Evolutionary conservation across 805 yeast species (phyloP).

Genomic region (Nakazawaea molendinolei): DNA sequence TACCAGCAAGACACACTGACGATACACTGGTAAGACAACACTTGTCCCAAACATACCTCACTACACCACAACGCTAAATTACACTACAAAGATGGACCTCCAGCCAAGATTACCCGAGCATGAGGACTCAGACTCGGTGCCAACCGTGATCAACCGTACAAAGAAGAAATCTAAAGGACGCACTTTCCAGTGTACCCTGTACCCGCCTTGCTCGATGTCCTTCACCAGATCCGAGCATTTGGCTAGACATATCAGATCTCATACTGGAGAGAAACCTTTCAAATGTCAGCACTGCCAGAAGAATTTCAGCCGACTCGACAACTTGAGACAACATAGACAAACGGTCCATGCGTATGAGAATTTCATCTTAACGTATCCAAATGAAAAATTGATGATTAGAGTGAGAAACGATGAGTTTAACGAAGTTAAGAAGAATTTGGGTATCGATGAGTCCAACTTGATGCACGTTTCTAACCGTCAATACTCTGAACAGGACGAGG

Average conservation of each 20-base stretch:
- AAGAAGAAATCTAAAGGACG: constrained; percentile 48
- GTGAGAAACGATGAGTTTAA: constrained; percentile 18
- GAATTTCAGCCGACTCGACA: constrained; percentile 77
- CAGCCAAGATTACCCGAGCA: no score
- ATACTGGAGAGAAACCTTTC: constrained; percentile 92
- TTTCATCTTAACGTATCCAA: constrained; percentile 26
- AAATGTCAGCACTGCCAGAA: constrained; percentile 78
- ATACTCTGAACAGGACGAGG: constrained; percentile 4
- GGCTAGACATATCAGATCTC: constrained; percentile 88
- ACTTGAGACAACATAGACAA: constrained; percentile 85
- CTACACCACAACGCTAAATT: no score
- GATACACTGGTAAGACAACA: no score
- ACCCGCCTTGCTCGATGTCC: constrained; percentile 79
- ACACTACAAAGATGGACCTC: no score
- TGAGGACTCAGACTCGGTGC: no score
- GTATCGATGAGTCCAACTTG: constrained; percentile 10
- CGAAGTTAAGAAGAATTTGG: constrained; percentile 10
- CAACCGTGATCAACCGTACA: constrained; percentile 9
- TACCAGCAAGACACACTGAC: no score
- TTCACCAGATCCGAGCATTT: constrained; percentile 89
- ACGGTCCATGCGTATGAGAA: constrained; percentile 63
- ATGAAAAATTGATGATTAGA: constrained; percentile 24
- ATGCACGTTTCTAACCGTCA: constrained; percentile 2
- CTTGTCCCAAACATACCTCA: no score
- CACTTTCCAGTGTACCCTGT: constrained; percentile 80